phyloP scores from a whole-genome alignment of 78 protist genomes.

The Creolimax fragrantissima region DNA sequence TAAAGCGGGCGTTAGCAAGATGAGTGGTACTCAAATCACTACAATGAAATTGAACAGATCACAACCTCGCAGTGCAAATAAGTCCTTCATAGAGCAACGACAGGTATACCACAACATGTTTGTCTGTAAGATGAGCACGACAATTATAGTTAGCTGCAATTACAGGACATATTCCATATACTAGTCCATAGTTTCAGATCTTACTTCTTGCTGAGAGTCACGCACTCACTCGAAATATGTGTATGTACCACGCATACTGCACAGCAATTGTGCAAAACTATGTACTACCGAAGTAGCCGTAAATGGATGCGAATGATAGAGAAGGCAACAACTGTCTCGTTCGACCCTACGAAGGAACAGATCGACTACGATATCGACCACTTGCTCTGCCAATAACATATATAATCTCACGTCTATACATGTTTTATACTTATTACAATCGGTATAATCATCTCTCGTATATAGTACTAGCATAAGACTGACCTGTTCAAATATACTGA shows the following conservation, averaged over 20 bases:
- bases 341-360: not conserved
- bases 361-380: not conserved
- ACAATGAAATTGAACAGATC: not conserved
- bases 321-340: not conserved
- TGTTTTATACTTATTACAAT: no score
- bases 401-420: not conserved
- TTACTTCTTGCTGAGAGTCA: no score
- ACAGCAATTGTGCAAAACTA: not conserved
- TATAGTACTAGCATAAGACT: no score
- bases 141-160: no score
- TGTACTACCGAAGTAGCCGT: not conserved
- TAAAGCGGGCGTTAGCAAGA: not conserved
- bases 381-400: not conserved
- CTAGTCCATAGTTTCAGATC: no score
- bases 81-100: not conserved
- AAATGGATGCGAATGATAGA: not conserved
- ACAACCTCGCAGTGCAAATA: not conserved
- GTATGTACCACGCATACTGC: no score
- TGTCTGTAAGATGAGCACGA: no score
- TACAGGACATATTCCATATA: no score
- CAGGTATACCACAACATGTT: no score
- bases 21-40: not conserved
- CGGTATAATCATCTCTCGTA: no score
- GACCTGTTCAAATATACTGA: no score
- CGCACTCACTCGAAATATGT: no score